These are phyloP conservation scores for Colletotrichum sp. DNA, from an alignment of 2,329 filamentous ascomycete genomes.

Conservation along the genomic window DNA sequence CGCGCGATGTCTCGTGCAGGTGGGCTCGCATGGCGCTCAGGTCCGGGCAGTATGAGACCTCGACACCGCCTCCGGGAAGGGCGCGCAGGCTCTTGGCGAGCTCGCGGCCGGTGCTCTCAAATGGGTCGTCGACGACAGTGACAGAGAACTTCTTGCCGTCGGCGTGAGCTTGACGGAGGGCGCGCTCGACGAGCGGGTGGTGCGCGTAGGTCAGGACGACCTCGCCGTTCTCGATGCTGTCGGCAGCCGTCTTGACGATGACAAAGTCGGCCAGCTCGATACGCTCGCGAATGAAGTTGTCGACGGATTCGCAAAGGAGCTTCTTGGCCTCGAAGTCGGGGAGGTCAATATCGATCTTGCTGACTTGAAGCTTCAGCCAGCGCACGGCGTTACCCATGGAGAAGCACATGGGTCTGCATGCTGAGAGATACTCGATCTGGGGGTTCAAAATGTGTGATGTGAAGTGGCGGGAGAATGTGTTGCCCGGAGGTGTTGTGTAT, in stretches of 20 bases:
- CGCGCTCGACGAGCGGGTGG: slow-evolving; percentile 84
- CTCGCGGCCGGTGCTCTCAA: slow-evolving; percentile 54
- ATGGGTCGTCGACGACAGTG: slow-evolving; percentile 78
- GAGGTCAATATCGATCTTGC: slow-evolving; percentile 85
- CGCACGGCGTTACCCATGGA: slow-evolving; percentile 97
- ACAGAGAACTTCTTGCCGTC: slow-evolving; percentile 80
- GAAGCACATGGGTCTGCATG: slow-evolving; percentile 94
- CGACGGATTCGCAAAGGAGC: slow-evolving; percentile 72
- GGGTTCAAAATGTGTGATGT: slow-evolving; percentile 90
- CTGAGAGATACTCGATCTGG: slow-evolving; percentile 93
- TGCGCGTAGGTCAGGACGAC: slow-evolving; percentile 87
- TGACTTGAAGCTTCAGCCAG: slow-evolving; percentile 91
- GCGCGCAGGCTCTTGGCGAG: slow-evolving; percentile 73
- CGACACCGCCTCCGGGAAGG: slow-evolving; percentile 56
- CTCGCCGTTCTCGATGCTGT: slow-evolving; percentile 79
- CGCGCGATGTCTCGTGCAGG: slow-evolving; percentile 70
- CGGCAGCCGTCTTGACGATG: slow-evolving; percentile 77
- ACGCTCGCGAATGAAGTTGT: slow-evolving; percentile 88
- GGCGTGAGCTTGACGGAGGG: slow-evolving; percentile 74
- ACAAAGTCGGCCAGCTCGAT: slow-evolving; percentile 86
- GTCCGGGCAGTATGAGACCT: slow-evolving; percentile 80
- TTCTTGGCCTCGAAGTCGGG: slow-evolving; percentile 84
- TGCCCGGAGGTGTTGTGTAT: slow-evolving; percentile 88
- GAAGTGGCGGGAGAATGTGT: slow-evolving; percentile 87
- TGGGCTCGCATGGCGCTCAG: slow-evolving; percentile 78